These are phyloP conservation scores for Blastobotrys elegans DNA, from an alignment of 1,139 yeast species.

Conservation along the genomic window DNA sequence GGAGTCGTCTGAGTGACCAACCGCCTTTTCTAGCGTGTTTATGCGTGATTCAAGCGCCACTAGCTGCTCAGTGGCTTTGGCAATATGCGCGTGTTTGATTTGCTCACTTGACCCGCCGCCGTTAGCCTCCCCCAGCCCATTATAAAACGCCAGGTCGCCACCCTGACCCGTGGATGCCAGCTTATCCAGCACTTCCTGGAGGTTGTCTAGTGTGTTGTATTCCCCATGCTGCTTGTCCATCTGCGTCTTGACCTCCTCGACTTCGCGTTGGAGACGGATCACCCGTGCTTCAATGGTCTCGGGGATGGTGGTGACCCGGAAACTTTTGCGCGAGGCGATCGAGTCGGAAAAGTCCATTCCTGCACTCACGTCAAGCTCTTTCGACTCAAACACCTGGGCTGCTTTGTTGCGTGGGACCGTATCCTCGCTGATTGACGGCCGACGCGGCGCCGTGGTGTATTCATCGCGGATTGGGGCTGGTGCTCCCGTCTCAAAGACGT, in stretches of 20 bases:
- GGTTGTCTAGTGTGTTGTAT: constrained; percentile 6
- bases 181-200: constrained; percentile 11
- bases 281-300: constrained; percentile 38
- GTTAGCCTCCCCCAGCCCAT: constrained; percentile 2
- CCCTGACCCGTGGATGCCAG: constrained; percentile 5
- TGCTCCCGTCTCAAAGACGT: constrained; percentile 20
- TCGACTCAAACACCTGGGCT: constrained; percentile 16
- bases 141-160: constrained; percentile 1
- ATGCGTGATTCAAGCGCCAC: constrained; percentile 2
- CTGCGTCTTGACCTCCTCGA: constrained; percentile 36
- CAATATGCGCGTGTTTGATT: neutral
- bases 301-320: constrained; percentile 9
- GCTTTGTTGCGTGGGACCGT: neutral
- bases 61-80: neutral
- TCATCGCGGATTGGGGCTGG: constrained; percentile 1
- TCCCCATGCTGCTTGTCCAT: neutral
- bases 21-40: constrained; percentile 19
- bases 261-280: constrained; percentile 43
- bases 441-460: neutral
- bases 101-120: neutral
- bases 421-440: constrained; percentile 5
- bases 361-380: constrained; percentile 18
- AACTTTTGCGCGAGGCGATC: constrained; percentile 2
- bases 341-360: constrained; percentile 15
- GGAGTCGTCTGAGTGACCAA: constrained; percentile 17